These are phyloP conservation scores for Nematodospora anomalae DNA, from an alignment of 1,139 yeast genomes.

Conservation along the genomic window DNA sequence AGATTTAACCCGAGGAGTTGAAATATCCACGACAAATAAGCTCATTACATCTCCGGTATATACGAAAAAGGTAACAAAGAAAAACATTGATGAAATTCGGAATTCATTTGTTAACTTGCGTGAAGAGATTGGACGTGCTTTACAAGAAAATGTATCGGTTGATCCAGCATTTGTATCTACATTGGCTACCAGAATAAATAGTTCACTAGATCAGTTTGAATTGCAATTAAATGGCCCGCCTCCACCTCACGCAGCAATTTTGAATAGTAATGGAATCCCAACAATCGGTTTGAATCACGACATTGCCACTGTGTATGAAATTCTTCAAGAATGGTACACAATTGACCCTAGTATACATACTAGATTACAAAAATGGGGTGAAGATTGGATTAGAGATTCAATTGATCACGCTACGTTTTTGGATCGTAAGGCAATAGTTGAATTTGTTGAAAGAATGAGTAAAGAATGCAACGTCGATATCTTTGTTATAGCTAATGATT, in stretches of 20 bases:
- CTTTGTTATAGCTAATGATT: constrained; percentile 17
- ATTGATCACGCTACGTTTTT: constrained; percentile 17
- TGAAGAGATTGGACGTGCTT: constrained; percentile 6
- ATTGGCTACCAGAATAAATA: constrained; percentile 9
- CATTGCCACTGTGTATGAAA: constrained; percentile 17
- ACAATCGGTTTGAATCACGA: constrained; percentile 17
- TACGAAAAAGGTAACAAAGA: constrained; percentile 11
- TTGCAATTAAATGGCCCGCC: constrained; percentile 9
- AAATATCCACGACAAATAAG: background rate
- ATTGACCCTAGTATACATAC: constrained; percentile 12
- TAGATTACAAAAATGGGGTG: constrained; percentile 15
- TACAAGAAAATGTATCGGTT: constrained; percentile 9
- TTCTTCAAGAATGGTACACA: constrained; percentile 19
- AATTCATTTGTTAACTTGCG: constrained; percentile 11
- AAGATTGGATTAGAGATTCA: constrained; percentile 18
- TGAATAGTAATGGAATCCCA: constrained; percentile 9
- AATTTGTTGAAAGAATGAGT: constrained; percentile 16
- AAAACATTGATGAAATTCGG: constrained; percentile 10
- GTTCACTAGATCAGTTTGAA: constrained; percentile 11
- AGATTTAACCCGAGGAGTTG: constrained; percentile 1
- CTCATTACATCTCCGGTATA: constrained; percentile 1
- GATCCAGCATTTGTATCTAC: constrained; percentile 14
- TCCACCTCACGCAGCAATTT: constrained; percentile 7
- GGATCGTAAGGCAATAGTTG: constrained; percentile 16
- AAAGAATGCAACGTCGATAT: constrained; percentile 15